These are phyloP conservation scores for Agrostemma githago DNA, from an alignment of 148 eudicot species.

Conservation along the genomic window DNA sequence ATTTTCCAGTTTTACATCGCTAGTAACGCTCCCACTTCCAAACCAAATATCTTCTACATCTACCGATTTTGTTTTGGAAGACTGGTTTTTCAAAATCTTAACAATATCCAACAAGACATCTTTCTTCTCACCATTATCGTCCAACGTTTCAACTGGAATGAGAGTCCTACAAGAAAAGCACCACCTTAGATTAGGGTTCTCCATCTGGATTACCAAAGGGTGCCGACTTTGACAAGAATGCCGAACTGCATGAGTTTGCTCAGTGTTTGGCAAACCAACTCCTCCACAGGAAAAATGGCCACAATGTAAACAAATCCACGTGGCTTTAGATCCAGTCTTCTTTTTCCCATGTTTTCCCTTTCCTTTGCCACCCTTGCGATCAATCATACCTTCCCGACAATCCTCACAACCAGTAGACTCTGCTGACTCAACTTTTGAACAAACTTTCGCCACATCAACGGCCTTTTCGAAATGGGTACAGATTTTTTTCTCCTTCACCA, in stretches of 20 bases:
- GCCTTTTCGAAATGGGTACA: conserved; percentile 74
- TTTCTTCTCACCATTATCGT: conserved; percentile 43
- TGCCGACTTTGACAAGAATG: conserved; percentile 69
- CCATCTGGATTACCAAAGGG: conserved; percentile 61
- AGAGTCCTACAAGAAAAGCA: conserved; percentile 66
- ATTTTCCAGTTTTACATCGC: conserved; percentile 40
- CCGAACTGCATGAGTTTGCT: conserved; percentile 66
- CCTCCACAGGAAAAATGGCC: conserved; percentile 89
- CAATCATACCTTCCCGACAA: conserved; percentile 57
- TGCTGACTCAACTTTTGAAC: conserved; percentile 42
- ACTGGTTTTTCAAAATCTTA: conserved; percentile 51
- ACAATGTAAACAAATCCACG: conserved; percentile 89
- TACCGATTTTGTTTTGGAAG: conserved; percentile 37
- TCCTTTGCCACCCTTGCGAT: conserved; percentile 50
- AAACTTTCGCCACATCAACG: conserved; percentile 48
- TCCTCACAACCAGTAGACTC: conserved; percentile 61
- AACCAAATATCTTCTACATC: conserved; percentile 93
- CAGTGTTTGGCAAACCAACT: conserved; percentile 66
- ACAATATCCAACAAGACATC: conserved; percentile 45
- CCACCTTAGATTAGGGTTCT: conserved; percentile 72
- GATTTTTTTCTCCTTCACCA: conserved; percentile 39
- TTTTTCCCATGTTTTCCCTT: conserved; percentile 66
- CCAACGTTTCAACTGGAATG: conserved; percentile 49
- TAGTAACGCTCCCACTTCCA: conserved; percentile 59
- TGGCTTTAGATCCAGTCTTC: conserved; percentile 59